Base-by-base conservation (phyloP, 768 basidiomycete species). In the Pleurotus tuber-regium region DNA sequence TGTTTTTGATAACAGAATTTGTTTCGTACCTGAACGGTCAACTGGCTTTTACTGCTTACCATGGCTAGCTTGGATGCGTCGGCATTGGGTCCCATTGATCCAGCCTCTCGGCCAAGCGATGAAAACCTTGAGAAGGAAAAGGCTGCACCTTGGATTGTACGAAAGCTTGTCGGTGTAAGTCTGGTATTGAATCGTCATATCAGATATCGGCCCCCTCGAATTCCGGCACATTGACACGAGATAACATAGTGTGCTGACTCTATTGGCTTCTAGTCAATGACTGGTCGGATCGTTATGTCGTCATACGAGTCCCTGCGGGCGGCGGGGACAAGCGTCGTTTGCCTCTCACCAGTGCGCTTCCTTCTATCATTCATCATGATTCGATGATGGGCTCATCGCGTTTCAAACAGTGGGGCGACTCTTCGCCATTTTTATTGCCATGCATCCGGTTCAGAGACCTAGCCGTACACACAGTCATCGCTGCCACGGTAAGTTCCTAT, bases 361-460 rank as follows among this genome's bases (percentile, higher is more conserved):
- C 26, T 38, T 35, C 6, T 43, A 46, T 54, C 50, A 44, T 46
- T 43, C 44, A 16, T 44, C 12, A 25, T 52, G 35, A 35, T 44
- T 36, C 4, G 19, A 36, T 48, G 21, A 28, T 54, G n/a, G 21
- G 24, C 39, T 33, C 12, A 31, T 42, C 28, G 35, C 28, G 23
- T 3, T 56, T 52, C 28, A 52, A 25, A 38, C 55, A 83, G 78
- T 83, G 83, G 82, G 81, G 82, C 1, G 82, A 85, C 58, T 83
- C 81, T 3, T 82, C 79, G 10, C 83, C 83, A 12, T 63, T 84
- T 3, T 69, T 82, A 18, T 72, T 86, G 18, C 83, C 84, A 11
- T 84, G 83, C 63, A 79, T 86, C 38, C 73, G 83, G 2, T 83
- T 86, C 61, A 68, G 82, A 29, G 82, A 84, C 63, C 68, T 86